These are phyloP conservation scores for Blumeriella jaapii DNA, from an alignment of 2,329 filamentous ascomycete species.

Conservation along the genomic window DNA sequence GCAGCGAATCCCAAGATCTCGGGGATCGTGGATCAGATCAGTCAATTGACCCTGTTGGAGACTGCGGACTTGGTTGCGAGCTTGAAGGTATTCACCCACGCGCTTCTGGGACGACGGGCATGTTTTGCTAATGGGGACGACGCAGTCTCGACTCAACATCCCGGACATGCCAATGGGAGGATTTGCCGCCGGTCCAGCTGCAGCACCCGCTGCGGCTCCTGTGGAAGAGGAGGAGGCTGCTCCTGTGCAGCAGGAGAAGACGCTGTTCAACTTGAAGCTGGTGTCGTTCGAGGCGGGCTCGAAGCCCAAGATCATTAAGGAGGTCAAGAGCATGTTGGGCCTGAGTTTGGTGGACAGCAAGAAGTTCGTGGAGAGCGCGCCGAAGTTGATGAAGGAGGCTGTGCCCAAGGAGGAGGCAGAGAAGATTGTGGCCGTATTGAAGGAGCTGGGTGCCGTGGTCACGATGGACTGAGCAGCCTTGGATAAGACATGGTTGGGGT, in stretches of 20 bases:
- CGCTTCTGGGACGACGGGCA: background rate
- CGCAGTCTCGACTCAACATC: slow-evolving; percentile 85
- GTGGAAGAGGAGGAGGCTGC: slow-evolving; percentile 79
- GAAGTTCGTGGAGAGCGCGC: slow-evolving; percentile 98
- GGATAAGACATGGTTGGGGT: slow-evolving; percentile 8
- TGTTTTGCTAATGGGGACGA: slow-evolving; percentile 12
- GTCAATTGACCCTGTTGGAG: slow-evolving; percentile 93
- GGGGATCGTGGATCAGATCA: slow-evolving; percentile 95
- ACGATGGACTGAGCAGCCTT: slow-evolving; percentile 68
- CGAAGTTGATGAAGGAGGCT: slow-evolving; percentile 98
- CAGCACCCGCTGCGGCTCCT: slow-evolving; percentile 47
- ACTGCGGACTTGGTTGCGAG: slow-evolving; percentile 90
- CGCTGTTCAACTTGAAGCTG: slow-evolving; percentile 93
- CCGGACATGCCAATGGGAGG: slow-evolving; percentile 93
- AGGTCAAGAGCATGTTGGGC: slow-evolving; percentile 92
- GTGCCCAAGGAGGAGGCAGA: slow-evolving; percentile 98
- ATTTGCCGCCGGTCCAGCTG: slow-evolving; percentile 60
- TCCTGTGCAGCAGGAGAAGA: slow-evolving; percentile 86
- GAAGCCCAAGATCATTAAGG: slow-evolving; percentile 99
- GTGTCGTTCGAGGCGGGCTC: slow-evolving; percentile 74
- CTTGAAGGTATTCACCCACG: slow-evolving; percentile 61
- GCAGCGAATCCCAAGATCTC: slow-evolving; percentile 79
- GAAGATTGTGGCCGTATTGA: slow-evolving; percentile 94
- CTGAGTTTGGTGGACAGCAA: slow-evolving; percentile 97
- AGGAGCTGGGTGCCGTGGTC: slow-evolving; percentile 81